A percentile compares a stretch with the other conserved stretches of the same genome.
Conservation (phyloP, 495 filamentous ascomycete genomes). For the Aspergillus diversus region DNA sequence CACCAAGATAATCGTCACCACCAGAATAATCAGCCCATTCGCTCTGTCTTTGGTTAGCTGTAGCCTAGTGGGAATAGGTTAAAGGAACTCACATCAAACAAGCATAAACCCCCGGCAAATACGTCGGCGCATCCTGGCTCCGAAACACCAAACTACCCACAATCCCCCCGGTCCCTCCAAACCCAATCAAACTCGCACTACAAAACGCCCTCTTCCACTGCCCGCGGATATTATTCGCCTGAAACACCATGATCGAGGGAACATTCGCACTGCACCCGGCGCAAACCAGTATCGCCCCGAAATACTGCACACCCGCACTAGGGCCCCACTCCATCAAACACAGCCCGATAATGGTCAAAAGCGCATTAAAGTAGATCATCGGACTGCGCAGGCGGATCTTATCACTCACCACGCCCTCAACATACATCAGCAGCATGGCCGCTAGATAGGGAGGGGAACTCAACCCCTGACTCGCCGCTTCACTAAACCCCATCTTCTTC, state of each 20-base stretch:
- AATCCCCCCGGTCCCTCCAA: background rate
- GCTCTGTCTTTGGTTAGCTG: too few relatives aligned
- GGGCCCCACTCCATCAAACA: background rate
- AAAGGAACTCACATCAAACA: background rate
- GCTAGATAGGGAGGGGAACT: background rate
- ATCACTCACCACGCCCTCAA: background rate
- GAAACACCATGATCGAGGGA: background rate
- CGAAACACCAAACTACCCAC: background rate
- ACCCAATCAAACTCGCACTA: background rate
- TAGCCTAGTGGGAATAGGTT: too few relatives aligned
- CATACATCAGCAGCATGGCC: background rate
- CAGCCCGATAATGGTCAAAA: background rate
- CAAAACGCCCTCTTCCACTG: background rate
- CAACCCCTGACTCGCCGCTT: background rate
- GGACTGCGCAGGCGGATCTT: background rate
- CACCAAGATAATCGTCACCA: background rate
- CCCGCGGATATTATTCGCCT: background rate
- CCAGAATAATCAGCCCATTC: background rate
- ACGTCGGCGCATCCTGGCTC: background rate
- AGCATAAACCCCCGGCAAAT: background rate
- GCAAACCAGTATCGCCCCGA: background rate
- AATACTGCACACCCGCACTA: background rate
- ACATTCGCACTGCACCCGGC: slow-evolving; percentile 1
- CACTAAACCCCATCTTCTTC: background rate
- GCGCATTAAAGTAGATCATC: background rate